Percentiles rank a stretch among this genome's conserved stretches.
These are phyloP conservation scores for Phialophora macrospora DNA, from an alignment of 2,329 filamentous ascomycete genomes.

Conservation along the genomic window DNA sequence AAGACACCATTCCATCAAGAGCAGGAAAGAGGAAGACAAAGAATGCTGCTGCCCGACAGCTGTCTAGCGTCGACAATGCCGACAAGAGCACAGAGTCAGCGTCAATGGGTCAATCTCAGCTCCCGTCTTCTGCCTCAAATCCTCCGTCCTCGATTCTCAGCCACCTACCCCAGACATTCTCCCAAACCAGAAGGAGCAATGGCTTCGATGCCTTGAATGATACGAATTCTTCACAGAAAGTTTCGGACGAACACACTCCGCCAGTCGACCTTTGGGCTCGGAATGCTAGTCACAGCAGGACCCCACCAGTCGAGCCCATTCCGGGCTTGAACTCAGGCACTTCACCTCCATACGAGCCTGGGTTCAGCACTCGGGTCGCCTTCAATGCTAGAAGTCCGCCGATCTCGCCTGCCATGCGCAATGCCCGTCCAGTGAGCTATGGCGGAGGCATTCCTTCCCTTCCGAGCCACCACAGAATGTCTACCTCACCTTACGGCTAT, in stretches of 20 bases:
- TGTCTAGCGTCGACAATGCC: conserved; percentile 29
- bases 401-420: conserved; percentile 48
- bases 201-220: conserved; percentile 30
- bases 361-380: conserved; percentile 46
- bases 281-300: conserved; percentile 29
- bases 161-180: conserved; percentile 29
- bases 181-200: conserved; percentile 22
- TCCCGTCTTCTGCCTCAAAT: conserved; percentile 12
- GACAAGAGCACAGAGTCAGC: conserved; percentile 25
- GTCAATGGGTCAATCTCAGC: conserved; percentile 31
- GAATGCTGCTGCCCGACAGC: conserved; percentile 35
- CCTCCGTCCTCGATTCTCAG: conserved; percentile 30
- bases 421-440: conserved; percentile 51
- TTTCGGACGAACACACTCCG: conserved; percentile 39
- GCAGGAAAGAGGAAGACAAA: conserved; percentile 35
- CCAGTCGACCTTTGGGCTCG: conserved; percentile 32
- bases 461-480: conserved; percentile 32
- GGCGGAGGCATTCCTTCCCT: conserved; percentile 48
- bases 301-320: conserved; percentile 31
- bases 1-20: conserved; percentile 29
- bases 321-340: conserved; percentile 40
- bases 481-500: conserved; percentile 47
- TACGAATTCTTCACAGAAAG: conserved; percentile 34
- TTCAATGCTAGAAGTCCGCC: conserved; percentile 51
- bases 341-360: conserved; percentile 49